Evolutionary conservation across 208 protist genomes (phyloP), one percentile per base, ranked within the genome.

Genomic region (Trypanosoma lewisi): DNA sequence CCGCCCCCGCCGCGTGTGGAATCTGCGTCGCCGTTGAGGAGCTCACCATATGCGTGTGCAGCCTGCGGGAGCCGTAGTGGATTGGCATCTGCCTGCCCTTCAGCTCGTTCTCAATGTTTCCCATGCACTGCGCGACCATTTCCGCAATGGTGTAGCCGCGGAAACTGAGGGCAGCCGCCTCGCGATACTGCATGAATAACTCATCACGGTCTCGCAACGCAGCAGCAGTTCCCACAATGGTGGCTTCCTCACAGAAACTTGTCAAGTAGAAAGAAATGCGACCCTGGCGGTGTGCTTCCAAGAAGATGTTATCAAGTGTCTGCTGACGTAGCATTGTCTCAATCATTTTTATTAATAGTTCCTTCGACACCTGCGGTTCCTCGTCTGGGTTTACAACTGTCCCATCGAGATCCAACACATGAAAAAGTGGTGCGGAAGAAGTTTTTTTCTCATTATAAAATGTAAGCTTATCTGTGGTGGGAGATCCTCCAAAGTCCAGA

Each of bases 201-300:
- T 95, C 81, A 64, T 99, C 98, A 50, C 82, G 67, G 39, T 60
- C 48, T n/a, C 80, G 57, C 11, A 99, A 75, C 1, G 91, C 97
- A 0, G 94, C 87, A 8, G 95, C 96, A 5, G 77, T 82, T 11
- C 94, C 88, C 39, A 98, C 80, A 41, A 97, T 85, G 27, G 89
- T 80, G 19, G 83, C 97, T 73, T 98, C 96, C 77, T 99, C 98
- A 27, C 98, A 97, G 63, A 92, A 97, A 65, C 80, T 86, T 14
- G 97, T 98, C 93, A 99, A 97, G 79, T 98, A 98, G 77, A 99
- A 99, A 23, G 91, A 97, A 56, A 99, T 97, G 33, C 97, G 88
- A 7, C 97, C 97, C 74, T 98, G 97, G 16, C 94, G 77, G 68
- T 98, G 94, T 11, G 85, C 82, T 60, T 98, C 89, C 57, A 98